Evolutionary conservation across 1,284 basidiomycete genomes (phyloP), one percentile per base, ranked within the genome.

Genomic region (Cystobasidiaceae sp.): DNA sequence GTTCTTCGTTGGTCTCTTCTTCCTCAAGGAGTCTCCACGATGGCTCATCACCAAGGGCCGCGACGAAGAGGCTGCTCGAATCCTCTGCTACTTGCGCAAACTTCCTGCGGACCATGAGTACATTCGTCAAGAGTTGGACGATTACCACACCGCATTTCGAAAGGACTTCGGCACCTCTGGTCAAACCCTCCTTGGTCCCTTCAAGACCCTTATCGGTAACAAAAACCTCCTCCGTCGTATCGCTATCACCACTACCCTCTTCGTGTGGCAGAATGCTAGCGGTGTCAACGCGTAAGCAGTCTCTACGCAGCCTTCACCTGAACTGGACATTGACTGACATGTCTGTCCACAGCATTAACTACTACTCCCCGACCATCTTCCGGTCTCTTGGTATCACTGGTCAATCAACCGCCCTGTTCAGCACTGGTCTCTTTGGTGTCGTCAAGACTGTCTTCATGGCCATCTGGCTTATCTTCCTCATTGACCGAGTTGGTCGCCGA

Each of bases 201-300:
- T 80, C 17, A 71, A 70, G 63, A 73, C 70, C 68, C 82, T 80
- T 64, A 15, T 84, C 85, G 3, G 72, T 82, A 67, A 82, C 79
- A 68, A 87, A 89, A 62, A 39, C 88, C 77, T 79, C 87, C 51
- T 84, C 46, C 89, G 89, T 77, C 82, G 82, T 37, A 77, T 85
- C 60, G 82, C 86, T 54, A 86, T 88, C 77, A 78, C 84, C 49
- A 86, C 77, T 1, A 44, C 32, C 13, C 30, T 69, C 3, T 70
- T 71, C 69, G 54, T 70, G 21, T 69, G 52, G 39, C 70, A 72
- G 21, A 67, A 67, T 52, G 66, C 55, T 6, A 67, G 54, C 6
- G 68, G 68, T n/a, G 54, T 39, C 41, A 51, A 45, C 25, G 23
- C 2, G 37, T 39, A 39, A 7, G n/a, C n/a, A 11, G 68, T 57